Conservation (phyloP, 768 basidiomycete genomes). For the Pisolithus marmoratus region DNA sequence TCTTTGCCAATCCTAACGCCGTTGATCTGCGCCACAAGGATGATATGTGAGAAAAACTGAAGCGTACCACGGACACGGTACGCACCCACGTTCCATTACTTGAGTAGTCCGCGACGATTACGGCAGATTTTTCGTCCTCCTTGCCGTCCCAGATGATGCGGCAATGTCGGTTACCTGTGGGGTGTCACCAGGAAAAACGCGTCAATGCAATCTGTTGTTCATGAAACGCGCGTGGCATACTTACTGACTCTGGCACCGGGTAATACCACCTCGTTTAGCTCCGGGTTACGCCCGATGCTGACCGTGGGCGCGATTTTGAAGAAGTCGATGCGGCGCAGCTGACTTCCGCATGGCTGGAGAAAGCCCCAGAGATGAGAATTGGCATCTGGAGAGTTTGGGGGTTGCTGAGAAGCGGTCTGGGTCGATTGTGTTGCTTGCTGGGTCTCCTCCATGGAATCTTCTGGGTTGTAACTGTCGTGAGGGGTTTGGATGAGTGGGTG, state of each 20-base stretch:
- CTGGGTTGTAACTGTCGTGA: constrained; percentile 20
- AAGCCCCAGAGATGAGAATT: constrained; percentile 58
- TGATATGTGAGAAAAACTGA: constrained; percentile 7
- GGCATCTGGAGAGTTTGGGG: constrained; percentile 4
- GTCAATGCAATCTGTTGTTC: constrained; percentile 10
- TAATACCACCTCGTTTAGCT: constrained; percentile 47
- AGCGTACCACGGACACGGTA: constrained; percentile 12
- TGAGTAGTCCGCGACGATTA: constrained; percentile 30
- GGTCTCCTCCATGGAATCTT: constrained; percentile 27
- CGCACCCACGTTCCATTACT: constrained; percentile 43
- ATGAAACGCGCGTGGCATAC: constrained; percentile 22
- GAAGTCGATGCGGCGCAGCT: constrained; percentile 55
- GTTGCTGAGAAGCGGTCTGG: constrained; percentile 29
- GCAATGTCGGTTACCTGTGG: constrained; percentile 36
- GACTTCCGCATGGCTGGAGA: constrained; percentile 55
- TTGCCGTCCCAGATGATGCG: constrained; percentile 32
- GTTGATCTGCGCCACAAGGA: constrained; percentile 29
- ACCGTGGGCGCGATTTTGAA: constrained; percentile 46
- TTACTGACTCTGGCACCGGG: constrained; percentile 72
- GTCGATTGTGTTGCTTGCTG: constrained; percentile 39
- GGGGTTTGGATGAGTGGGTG: constrained; percentile 2
- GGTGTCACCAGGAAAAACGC: constrained; percentile 14
- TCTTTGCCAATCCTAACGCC: constrained; percentile 35
- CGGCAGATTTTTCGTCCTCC: constrained; percentile 25
- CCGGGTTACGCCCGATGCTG: constrained; percentile 48